phyloP scores from a whole-genome alignment of 352 stramenopile species.

The Pythium aristosporum region DNA sequence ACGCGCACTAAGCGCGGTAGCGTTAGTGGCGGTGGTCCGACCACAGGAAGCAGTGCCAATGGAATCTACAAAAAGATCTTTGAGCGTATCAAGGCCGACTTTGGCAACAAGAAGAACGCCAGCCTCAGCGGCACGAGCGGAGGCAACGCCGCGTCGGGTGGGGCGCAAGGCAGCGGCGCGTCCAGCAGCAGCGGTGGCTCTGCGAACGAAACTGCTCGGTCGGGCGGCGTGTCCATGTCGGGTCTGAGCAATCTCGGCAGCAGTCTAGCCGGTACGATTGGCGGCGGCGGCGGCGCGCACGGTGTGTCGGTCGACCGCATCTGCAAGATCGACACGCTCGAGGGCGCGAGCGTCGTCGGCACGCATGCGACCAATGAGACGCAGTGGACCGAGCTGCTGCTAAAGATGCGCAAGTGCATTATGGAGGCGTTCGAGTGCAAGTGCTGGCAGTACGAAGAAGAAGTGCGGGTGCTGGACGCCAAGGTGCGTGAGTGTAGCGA shows the following conservation, averaged over 20 bases:
- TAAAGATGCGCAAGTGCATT: slow-evolving; percentile 67
- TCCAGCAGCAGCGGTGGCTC: background rate
- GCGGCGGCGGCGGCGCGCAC: slow-evolving; percentile 13
- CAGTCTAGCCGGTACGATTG: slow-evolving; percentile 19
- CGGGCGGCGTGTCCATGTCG: slow-evolving; percentile 13
- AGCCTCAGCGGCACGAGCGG: slow-evolving; percentile 13
- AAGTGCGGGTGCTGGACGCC: slow-evolving; percentile 57
- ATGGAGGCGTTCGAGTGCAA: slow-evolving; percentile 82
- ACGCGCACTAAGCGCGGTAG: slow-evolving; percentile 51
- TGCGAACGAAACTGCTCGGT: background rate
- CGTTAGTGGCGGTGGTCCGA: background rate
- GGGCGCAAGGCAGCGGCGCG: background rate
- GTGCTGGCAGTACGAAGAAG: slow-evolving; percentile 81
- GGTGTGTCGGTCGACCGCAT: slow-evolving; percentile 49
- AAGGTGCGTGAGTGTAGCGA: slow-evolving; percentile 35
- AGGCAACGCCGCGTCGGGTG: background rate
- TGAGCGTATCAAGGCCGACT: slow-evolving; percentile 65
- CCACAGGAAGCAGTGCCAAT: background rate
- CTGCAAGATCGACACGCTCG: slow-evolving; percentile 82
- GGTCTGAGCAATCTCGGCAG: slow-evolving; percentile 22
- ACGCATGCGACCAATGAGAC: slow-evolving; percentile 73
- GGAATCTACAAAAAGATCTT: slow-evolving; percentile 79
- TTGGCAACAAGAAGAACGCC: slow-evolving; percentile 45
- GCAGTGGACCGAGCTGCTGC: slow-evolving; percentile 75
- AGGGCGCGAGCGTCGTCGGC: slow-evolving; percentile 63